These are phyloP conservation scores for Aspergillus alliaceus DNA, from an alignment of 2,329 filamentous ascomycete species.

Conservation along the genomic window DNA sequence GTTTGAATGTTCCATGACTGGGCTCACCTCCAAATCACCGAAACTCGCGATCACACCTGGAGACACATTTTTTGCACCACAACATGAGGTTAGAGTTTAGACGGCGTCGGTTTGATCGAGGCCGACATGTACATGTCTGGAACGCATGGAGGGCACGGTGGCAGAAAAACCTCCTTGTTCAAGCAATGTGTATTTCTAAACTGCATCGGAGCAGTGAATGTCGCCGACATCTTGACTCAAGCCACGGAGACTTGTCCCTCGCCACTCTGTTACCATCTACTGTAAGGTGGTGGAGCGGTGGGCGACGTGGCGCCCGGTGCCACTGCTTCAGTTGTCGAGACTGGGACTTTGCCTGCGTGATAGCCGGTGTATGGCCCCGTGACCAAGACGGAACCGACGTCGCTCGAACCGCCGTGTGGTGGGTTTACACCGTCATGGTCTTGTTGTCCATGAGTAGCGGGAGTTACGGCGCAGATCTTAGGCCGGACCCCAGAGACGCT, in stretches of 20 bases:
- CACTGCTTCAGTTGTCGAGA: slow-evolving; percentile 62
- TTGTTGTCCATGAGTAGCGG: slow-evolving; percentile 55
- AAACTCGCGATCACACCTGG: slow-evolving; percentile 11
- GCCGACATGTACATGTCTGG: slow-evolving; percentile 60
- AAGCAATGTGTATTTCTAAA: slow-evolving; percentile 65
- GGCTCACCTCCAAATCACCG: slow-evolving; percentile 9
- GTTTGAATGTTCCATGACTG: slow-evolving; percentile 42
- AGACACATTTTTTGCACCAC: slow-evolving; percentile 33
- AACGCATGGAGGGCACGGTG: slow-evolving; percentile 60
- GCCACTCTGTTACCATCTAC: slow-evolving; percentile 61
- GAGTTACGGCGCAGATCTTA: slow-evolving; percentile 62
- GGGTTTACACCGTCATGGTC: slow-evolving; percentile 56
- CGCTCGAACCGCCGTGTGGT: slow-evolving; percentile 44
- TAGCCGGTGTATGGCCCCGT: slow-evolving; percentile 63
- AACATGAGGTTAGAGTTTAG: slow-evolving; percentile 37
- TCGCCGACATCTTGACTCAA: slow-evolving; percentile 41
- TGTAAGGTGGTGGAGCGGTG: slow-evolving; percentile 59
- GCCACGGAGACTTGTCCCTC: slow-evolving; percentile 54
- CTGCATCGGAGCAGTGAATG: slow-evolving; percentile 37
- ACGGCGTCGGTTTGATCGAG: slow-evolving; percentile 56
- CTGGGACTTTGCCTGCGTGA: slow-evolving; percentile 64
- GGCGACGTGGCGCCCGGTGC: slow-evolving; percentile 44
- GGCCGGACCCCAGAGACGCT: slow-evolving; percentile 60
- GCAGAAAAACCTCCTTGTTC: slow-evolving; percentile 63
- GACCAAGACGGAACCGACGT: slow-evolving; percentile 49